A percentile compares a stretch with the other conserved stretches of the same genome.
phyloP scores from a whole-genome alignment of 345 rosid species.

The Eucalyptus albens region DNA sequence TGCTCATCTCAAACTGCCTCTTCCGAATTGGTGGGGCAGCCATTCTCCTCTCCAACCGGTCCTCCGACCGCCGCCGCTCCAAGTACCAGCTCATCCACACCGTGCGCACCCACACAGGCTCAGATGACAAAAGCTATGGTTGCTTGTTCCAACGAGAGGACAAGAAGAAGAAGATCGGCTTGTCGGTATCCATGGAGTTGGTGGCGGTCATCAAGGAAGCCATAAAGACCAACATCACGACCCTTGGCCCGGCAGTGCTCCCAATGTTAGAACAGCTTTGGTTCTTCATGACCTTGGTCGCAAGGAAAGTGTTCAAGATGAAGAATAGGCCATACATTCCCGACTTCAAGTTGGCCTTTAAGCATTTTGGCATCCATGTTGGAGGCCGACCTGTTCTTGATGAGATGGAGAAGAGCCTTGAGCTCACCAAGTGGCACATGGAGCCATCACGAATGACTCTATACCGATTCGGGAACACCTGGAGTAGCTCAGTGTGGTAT shows the following conservation, averaged over 20 bases:
- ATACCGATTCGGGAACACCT: conserved; percentile 56
- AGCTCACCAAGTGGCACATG: conserved; percentile 51
- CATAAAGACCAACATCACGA: conserved; percentile 48
- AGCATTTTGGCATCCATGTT: conserved; percentile 65
- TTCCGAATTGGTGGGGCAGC: too few species aligned
- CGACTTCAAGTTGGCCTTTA: conserved; percentile 58
- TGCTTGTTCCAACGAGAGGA: conserved; percentile 53
- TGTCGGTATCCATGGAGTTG: conserved; percentile 44
- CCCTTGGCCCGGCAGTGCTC: conserved; percentile 54
- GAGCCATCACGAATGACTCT: conserved; percentile 79
- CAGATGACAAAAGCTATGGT: conserved; percentile 30
- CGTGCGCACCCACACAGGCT: conserved; percentile 5
- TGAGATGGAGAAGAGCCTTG: conserved; percentile 49
- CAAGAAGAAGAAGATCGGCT: conserved; percentile 17
- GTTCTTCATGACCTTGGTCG: conserved; percentile 22
- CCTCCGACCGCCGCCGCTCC: too few species aligned
- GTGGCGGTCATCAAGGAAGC: conserved; percentile 51
- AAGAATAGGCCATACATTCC: conserved; percentile 48
- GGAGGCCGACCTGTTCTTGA: conserved; percentile 59
- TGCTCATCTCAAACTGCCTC: too few species aligned
- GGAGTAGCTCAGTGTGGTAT: conserved; percentile 63
- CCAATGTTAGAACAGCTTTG: conserved; percentile 42
- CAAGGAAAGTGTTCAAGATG: conserved; percentile 24
- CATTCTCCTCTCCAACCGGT: too few species aligned
- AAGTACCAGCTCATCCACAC: too few species aligned